Evolutionary conservation across 2,329 filamentous ascomycete genomes (phyloP), one percentile per base, ranked within the genome.

Genomic region (Fusarium sacchari): DNA sequence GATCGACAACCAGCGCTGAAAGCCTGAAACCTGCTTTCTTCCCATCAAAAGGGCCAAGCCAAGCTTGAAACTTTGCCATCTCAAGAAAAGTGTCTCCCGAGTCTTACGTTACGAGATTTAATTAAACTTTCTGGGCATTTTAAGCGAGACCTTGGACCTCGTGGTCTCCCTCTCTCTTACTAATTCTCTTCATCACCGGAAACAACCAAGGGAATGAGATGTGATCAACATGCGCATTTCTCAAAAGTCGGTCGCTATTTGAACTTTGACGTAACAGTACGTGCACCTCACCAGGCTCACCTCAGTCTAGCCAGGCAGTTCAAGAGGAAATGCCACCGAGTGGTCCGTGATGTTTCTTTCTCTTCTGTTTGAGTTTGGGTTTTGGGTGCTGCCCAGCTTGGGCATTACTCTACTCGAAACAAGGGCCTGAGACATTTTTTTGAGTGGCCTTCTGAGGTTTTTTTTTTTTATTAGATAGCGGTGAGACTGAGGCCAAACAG

Each of bases 1-100:
- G 75, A 77, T 77, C 75, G 75, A 60, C 75, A 59, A 37, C 42
- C 46, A 43, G 56, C 42, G 39, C 60, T 59, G 40, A 50, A 64
- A 43, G 44, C 26, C 60, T 59, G 40, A 50, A 64, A 43, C 50
- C 26, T 60, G 44, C 61, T 74, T 70, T 58, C 36, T 40, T 59
- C 56, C 56, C 47, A 50, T 36, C 30, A n/a, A 49, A 49, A 50
- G 28, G 4, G 43, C 61, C 42, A 59, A 61, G 40, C 30, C 24
- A 34, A 28, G 18, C 24, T 15, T 26, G 37, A 61, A 36, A 50
- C 39, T 28, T 24, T 39, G 17, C n/a, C 49, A 20, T 53, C 32
- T 37, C 34, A 24, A 39, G 28, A 40, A 34, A 40, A 22, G 39
- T 40, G 39, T 1, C 10, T n/a, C 42, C 42, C 44, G 13, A 47